Evolutionary conservation across 176 grass and related monocot genomes (phyloP), one percentile per base, ranked within the genome.

Genomic region (Areca catechu): DNA sequence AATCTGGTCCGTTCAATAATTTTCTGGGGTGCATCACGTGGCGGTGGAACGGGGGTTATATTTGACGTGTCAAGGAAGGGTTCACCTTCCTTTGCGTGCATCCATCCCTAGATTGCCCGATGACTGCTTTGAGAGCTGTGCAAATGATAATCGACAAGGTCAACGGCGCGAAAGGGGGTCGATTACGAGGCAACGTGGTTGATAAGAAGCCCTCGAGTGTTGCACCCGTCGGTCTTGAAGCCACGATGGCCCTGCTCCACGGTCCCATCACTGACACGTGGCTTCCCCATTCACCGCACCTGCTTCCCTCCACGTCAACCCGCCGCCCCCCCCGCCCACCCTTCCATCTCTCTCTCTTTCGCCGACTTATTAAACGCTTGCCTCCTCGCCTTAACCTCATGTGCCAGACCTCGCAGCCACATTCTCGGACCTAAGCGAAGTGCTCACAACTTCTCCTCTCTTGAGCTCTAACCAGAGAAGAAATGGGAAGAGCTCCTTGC

Each of bases 401-500:
- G 6, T 2, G 7, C 34, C 14, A 34, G 9, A 34, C 30, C 34
- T 14, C 7, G 3, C 56, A 2, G 22, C 23, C 24, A 17, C 9
- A 4, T 16, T 5, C 15, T 15, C 15, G 14, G 55, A 57, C 15
- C 15, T 7, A 37, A 16, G 3, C 16, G 1, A 29, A 17, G 6
- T 16, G 3, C 4, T 9, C 16, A 7, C 19, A 10, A 0, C 18
- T 16, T 22, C 24, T 49, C 2, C 49, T 15, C 12, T 15, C 19
- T 43, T 43, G 9, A 12, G 6, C 6, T 43, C 10, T 14, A 43
- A 43, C 34, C 14, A 14, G n/a, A 27, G 27, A 9, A 6, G 12
- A 19, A 17, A 77, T 82, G 79, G 79, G 73, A 9, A 82, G 79
- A 51, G 61, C 73, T 28, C 79, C 79, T 19, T 82, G 79, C 43